phyloP scores from a whole-genome alignment of 768 basidiomycete species.

The Exidia glandulosa region DNA sequence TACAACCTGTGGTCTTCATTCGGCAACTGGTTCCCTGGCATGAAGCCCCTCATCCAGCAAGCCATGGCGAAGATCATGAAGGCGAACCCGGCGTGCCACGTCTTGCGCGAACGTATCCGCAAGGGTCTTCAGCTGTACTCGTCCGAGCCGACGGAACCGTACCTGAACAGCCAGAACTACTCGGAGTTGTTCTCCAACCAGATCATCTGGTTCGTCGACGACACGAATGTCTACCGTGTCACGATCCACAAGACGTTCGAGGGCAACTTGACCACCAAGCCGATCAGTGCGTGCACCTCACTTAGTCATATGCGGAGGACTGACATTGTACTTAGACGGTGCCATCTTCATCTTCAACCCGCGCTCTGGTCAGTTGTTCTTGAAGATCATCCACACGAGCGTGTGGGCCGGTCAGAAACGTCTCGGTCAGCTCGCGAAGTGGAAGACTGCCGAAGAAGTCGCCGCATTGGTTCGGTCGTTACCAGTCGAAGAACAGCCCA shows the following conservation, averaged over 20 bases:
- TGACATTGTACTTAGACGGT: slow-evolving; percentile 42
- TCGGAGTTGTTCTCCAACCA: slow-evolving; percentile 97
- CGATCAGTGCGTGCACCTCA: slow-evolving; percentile 54
- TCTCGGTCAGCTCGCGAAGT: slow-evolving; percentile 97
- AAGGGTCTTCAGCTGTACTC: slow-evolving; percentile 98
- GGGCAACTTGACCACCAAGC: slow-evolving; percentile 99
- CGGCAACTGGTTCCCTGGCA: slow-evolving; percentile 98
- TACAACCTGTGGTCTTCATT: slow-evolving; percentile 99
- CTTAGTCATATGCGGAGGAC: neutral
- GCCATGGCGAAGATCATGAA: slow-evolving; percentile 99
- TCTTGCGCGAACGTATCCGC: slow-evolving; percentile 94
- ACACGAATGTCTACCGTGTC: slow-evolving; percentile 99
- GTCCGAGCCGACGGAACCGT: slow-evolving; percentile 97
- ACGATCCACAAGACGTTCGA: slow-evolving; percentile 99
- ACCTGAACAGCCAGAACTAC: slow-evolving; percentile 96
- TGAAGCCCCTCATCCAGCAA: slow-evolving; percentile 96
- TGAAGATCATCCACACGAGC: slow-evolving; percentile 99
- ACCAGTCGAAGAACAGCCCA: slow-evolving; percentile 99
- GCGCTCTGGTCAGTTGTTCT: slow-evolving; percentile 92
- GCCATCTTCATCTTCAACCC: slow-evolving; percentile 99
- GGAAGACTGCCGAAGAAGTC: slow-evolving; percentile 99
- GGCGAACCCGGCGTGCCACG: slow-evolving; percentile 95
- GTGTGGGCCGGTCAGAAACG: slow-evolving; percentile 99
- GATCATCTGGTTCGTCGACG: slow-evolving; percentile 99
- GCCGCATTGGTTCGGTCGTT: slow-evolving; percentile 93